Base-by-base conservation (phyloP, 73 alveolate genomes). In the Uronychia binucleata region DNA sequence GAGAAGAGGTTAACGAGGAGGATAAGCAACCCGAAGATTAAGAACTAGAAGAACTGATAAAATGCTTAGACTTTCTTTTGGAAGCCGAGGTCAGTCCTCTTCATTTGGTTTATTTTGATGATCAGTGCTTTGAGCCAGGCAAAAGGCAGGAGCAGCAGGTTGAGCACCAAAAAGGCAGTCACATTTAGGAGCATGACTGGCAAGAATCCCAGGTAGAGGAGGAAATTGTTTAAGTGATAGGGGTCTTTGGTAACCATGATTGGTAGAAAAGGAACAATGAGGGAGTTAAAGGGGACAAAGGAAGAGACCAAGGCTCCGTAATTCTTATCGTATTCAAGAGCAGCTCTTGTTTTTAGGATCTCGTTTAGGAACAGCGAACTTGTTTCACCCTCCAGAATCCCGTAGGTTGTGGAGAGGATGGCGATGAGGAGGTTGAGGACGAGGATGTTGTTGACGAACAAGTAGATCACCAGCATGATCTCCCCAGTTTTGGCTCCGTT, bases 371-470 rank as follows among this genome's bases (percentile, higher is more conserved):
- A 81, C 0, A 81, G 75, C 74, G 33, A 77, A 11, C n/a, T 30
- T 19, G 31, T 81, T 28, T 81, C 58, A 13, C 19, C 35, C 28
- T 81, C 88, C 0, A 81, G 81, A 28, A 81, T 13, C 11, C 80
- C 83, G 30, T 82, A 82, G 0, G 80, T 67, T 31, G 31, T 67
- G 1, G 89, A 31, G 33, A 82, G 35, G 77, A 82, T 82, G 0
- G 89, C 89, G 28, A 82, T 82, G 27, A 82, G 83, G 30, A 82
- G 83, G 59, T 82, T 82, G 26, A 82, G 60, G 26, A 82, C 28
- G 0, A 82, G 58, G 83, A 82, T 82, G 60, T 27, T 57, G 78
- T 82, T 82, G 28, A 82, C 34, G 14, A 82, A 31, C 33, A 82
- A 28, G 34, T 58, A 59, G 8, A 74, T 26, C 0, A 82, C 46